A percentile compares a stretch with the other conserved stretches of the same genome.
Evolutionary conservation across 306 rosid genomes (phyloP).

Genomic region (Lotus japonicus): DNA sequence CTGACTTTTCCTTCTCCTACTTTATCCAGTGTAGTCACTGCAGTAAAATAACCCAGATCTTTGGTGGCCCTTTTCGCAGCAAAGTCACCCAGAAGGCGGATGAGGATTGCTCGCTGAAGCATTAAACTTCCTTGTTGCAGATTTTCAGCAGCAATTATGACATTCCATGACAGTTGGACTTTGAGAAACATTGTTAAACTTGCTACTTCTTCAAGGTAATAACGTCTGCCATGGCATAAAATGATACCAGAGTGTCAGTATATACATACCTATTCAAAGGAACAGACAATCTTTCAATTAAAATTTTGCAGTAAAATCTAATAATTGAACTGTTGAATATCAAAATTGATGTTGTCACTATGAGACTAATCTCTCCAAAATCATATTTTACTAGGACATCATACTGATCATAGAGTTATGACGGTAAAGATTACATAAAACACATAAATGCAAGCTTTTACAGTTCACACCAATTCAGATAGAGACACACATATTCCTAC

Average conservation of each 20-base stretch:
- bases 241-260: background rate
- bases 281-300: background rate
- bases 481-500: background rate
- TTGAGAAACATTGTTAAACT: slow-evolving; percentile 52
- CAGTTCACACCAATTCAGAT: background rate
- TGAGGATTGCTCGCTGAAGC: slow-evolving; percentile 62
- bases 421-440: background rate
- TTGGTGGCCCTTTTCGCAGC: slow-evolving; percentile 62
- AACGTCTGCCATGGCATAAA: slow-evolving; percentile 26
- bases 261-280: background rate
- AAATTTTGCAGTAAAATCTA: background rate
- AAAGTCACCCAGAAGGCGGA: slow-evolving; percentile 58
- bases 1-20: slow-evolving; percentile 83
- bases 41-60: slow-evolving; percentile 69
- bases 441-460: background rate
- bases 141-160: slow-evolving; percentile 61
- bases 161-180: slow-evolving; percentile 73
- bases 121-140: slow-evolving; percentile 51
- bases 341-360: background rate
- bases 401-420: background rate
- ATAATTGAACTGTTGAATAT: background rate
- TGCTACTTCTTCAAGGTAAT: background rate
- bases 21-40: slow-evolving; percentile 60
- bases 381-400: background rate
- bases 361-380: background rate